Base-by-base conservation (phyloP, 176 grass and related monocot species). In the Oryza australiensis region DNA sequence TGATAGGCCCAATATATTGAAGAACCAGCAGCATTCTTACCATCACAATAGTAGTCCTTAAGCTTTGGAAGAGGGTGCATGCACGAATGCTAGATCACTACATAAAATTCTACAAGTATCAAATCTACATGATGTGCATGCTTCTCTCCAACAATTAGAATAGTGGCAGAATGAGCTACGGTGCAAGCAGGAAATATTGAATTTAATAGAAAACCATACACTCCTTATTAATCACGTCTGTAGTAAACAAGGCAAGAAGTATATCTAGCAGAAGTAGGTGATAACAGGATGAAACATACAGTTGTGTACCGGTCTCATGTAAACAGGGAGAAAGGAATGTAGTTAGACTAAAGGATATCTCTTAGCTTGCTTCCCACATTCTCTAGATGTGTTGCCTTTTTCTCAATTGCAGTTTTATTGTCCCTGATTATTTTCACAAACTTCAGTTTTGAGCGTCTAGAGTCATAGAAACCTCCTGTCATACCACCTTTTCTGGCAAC, bases 401-500 rank as follows among this genome's bases (percentile, higher is more conserved):
- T 87, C 13, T 91, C 86, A 64, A 98, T 98, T 43, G 87, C 80
- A 22, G 76, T 77, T 77, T 88, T 94, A 26, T 86, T 98, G 70
- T 98, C 92, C 75, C 84, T 92, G 42, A 93, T 82, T 84, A 92
- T 94, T 85, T 93, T 93, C 72, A 98, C 81, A 13, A 98, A 91
- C 84, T 98, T 98, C 85, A 98, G 68, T 70, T 82, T 98, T 78
- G 95, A 98, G 29, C 92, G 88, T 59, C 95, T 91, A 70, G 91
- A 98, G 48, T 98, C 95, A 85, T 98, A 98, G 84, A 93, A 98
- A 84, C 95, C 95, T 71, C 92, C 95, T 68, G 95, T 98, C 95
- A 98, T 98, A 80, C 90, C 95, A 90, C 96, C 96, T 85, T 98
- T 98, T 86, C 76, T 95, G 18, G 82, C 90, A 74, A 98, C 93